Evolutionary conservation across 306 rosid species (phyloP).

Genomic region (Urtica urens): DNA sequence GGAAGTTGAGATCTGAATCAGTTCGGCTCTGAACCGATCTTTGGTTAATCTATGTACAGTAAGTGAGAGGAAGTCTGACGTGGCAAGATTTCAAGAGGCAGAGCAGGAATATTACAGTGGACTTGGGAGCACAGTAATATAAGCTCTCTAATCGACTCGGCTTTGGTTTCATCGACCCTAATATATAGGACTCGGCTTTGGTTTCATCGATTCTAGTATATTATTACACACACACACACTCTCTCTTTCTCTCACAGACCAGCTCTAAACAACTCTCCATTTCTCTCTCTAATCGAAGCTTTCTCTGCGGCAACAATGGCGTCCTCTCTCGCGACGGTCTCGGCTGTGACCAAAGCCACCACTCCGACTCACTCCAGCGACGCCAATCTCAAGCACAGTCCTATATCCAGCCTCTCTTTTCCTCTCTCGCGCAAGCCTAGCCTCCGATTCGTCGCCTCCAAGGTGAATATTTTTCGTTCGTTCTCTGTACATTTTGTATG

Average conservation of each 20-base stretch:
- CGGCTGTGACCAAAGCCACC: conserved; percentile 30
- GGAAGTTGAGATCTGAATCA: no score
- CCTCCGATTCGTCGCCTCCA: conserved; percentile 32
- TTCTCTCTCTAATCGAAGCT: conserved; percentile 2
- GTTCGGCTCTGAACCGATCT: no score
- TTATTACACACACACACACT: neutral
- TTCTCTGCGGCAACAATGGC: conserved; percentile 15
- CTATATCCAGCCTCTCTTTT: conserved; percentile 29
- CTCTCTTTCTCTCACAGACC: conserved; percentile 6
- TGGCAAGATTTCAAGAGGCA: neutral
- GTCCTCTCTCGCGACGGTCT: conserved; percentile 29
- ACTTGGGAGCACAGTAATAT: neutral
- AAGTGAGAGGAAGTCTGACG: no score
- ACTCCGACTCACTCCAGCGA: conserved; percentile 12
- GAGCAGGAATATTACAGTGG: neutral
- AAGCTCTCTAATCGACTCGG: neutral
- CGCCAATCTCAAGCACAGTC: neutral
- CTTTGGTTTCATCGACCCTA: conserved; percentile 24
- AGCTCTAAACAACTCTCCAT: neutral
- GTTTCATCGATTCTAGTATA: conserved; percentile 17
- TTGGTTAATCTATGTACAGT: no score
- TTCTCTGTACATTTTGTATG: neutral
- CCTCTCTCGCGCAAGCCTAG: conserved; percentile 35
- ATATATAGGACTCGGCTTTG: conserved; percentile 9
- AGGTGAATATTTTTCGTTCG: conserved; percentile 31